Evolutionary conservation across 441 rosid genomes (phyloP).

Genomic region (Euphorbia neoarborescens): DNA sequence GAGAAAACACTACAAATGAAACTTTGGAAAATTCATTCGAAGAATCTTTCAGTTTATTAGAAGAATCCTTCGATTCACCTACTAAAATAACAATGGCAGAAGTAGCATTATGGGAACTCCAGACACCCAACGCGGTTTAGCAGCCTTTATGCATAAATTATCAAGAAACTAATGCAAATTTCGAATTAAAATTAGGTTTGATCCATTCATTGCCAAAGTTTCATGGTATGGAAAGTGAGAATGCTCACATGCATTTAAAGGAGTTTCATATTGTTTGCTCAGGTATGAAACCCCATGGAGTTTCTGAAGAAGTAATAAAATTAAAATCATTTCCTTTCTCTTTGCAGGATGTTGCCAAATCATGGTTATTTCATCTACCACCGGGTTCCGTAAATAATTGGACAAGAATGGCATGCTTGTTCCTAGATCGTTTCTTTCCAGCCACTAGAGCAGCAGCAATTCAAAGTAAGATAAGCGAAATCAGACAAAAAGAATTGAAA

Average conservation of each 20-base stretch:
- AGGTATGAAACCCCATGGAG: background rate
- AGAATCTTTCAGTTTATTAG: too few relatives aligned
- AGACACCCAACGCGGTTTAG: background rate
- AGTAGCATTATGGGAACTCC: background rate
- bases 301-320: background rate
- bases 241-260: background rate
- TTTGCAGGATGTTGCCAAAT: background rate
- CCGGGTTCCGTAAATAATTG: background rate
- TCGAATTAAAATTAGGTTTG: background rate
- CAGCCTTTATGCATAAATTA: background rate
- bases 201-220: background rate
- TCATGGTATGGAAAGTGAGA: background rate
- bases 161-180: background rate
- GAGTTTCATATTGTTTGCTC: background rate
- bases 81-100: background rate
- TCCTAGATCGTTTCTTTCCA: background rate
- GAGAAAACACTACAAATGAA: too few relatives aligned
- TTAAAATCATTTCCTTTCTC: background rate
- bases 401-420: background rate
- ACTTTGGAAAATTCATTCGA: background rate
- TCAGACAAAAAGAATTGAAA: background rate
- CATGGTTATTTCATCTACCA: background rate
- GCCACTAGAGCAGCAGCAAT: background rate
- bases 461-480: background rate
- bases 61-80: too few relatives aligned